These are phyloP conservation scores for Babesia ovata DNA, from an alignment of 169 alveolate species.

Conservation along the genomic window DNA sequence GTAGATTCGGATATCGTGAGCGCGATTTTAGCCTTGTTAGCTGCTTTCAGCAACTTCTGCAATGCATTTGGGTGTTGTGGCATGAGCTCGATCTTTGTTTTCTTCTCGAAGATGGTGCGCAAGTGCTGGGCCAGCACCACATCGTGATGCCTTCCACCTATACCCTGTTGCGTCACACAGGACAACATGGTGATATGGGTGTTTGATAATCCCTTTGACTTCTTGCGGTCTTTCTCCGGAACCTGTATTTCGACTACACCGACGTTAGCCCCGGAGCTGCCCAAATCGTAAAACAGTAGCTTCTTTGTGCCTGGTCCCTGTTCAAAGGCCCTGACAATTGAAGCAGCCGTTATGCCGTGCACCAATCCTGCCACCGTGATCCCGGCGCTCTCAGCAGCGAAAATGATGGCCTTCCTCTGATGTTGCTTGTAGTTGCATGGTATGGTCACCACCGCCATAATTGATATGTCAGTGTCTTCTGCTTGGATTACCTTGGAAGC, in stretches of 20 bases:
- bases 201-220: not conserved
- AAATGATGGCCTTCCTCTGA: slow-evolving; percentile 66
- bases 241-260: slow-evolving; percentile 72
- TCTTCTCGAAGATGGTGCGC: slow-evolving; percentile 31
- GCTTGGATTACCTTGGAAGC: slow-evolving; percentile 58
- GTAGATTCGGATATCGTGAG: slow-evolving; percentile 45
- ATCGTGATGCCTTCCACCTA: slow-evolving; percentile 66
- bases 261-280: slow-evolving; percentile 73
- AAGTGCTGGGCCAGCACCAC: slow-evolving; percentile 48
- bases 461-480: slow-evolving; percentile 33
- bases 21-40: slow-evolving; percentile 52
- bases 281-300: slow-evolving; percentile 74
- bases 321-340: slow-evolving; percentile 69
- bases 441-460: slow-evolving; percentile 72
- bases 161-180: slow-evolving; percentile 38
- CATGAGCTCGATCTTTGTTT: slow-evolving; percentile 37
- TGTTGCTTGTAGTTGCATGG: slow-evolving; percentile 78
- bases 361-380: slow-evolving; percentile 68
- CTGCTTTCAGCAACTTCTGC: slow-evolving; percentile 50
- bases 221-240: slow-evolving; percentile 31
- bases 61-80: slow-evolving; percentile 62
- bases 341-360: slow-evolving; percentile 79
- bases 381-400: slow-evolving; percentile 78
- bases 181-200: slow-evolving; percentile 45
- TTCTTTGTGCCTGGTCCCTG: slow-evolving; percentile 73